Conservation (phyloP, 1,284 basidiomycete genomes). For the Ustanciosporium gigantosporum region DNA sequence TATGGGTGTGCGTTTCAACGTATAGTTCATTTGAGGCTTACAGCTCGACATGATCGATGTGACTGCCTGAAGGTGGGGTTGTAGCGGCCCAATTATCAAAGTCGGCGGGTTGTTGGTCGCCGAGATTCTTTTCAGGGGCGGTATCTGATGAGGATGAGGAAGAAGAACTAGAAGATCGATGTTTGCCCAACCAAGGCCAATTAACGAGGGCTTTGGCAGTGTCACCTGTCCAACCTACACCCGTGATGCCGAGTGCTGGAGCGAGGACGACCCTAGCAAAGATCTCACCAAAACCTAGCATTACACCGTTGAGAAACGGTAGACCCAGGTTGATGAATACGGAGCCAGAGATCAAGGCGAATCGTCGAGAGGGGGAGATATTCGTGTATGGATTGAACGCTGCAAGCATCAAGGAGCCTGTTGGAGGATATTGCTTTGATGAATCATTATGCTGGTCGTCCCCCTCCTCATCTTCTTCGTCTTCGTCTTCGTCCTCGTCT, state of each 20-base stretch:
- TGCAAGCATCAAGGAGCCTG: slow-evolving; percentile 52
- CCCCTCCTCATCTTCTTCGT: slow-evolving; percentile 2
- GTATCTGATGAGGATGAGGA: too few relatives aligned
- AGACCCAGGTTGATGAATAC: slow-evolving; percentile 88
- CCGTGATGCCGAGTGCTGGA: slow-evolving; percentile 48
- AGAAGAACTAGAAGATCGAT: too few relatives aligned
- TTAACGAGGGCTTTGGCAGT: slow-evolving; percentile 26
- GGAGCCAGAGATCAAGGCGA: slow-evolving; percentile 69
- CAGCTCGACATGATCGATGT: slow-evolving; percentile 8
- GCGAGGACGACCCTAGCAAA: slow-evolving; percentile 83
- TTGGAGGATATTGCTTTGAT: slow-evolving; percentile 26
- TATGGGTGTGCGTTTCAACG: too few relatives aligned
- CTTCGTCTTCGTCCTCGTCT: slow-evolving; percentile 2
- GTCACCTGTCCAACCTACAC: slow-evolving; percentile 25
- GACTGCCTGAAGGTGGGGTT: not conserved
- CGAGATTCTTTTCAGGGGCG: too few relatives aligned
- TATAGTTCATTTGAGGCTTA: too few relatives aligned
- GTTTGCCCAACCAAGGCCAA: slow-evolving; percentile 12
- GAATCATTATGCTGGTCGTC: slow-evolving; percentile 2
- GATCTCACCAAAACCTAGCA: slow-evolving; percentile 97
- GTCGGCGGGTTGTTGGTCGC: slow-evolving; percentile 6
- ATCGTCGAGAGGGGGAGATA: slow-evolving; percentile 33
- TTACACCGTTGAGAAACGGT: slow-evolving; percentile 95
- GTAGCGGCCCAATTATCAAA: slow-evolving; percentile 30
- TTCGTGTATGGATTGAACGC: slow-evolving; percentile 42